Evolutionary conservation across 441 rosid species (phyloP).

Genomic region (Biscutella laevigata): DNA sequence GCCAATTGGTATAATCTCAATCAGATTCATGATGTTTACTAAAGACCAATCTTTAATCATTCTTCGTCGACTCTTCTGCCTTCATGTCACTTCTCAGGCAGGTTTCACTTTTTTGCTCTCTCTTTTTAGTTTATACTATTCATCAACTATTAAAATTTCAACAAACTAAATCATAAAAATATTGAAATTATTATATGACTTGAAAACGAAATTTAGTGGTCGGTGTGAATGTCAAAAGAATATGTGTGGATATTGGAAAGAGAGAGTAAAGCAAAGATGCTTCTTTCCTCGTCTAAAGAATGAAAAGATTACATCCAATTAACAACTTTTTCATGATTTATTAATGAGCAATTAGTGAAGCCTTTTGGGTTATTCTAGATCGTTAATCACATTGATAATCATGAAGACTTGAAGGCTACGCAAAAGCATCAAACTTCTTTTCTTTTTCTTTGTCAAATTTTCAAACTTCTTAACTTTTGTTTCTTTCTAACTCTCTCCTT

Average conservation of each 20-base stretch:
- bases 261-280: conserved; percentile 24
- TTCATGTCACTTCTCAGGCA: conserved; percentile 64
- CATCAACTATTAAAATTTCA: background rate
- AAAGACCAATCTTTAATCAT: conserved; percentile 34
- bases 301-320: conserved; percentile 17
- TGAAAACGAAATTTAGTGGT: conserved; percentile 8
- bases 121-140: background rate
- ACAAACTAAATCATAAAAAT: conserved; percentile 13
- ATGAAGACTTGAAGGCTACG: conserved; percentile 38
- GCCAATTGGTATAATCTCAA: conserved; percentile 62
- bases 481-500: too few species aligned
- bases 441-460: background rate
- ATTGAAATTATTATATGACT: background rate
- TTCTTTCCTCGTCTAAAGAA: conserved; percentile 14
- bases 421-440: conserved; percentile 20
- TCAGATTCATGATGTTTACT: conserved; percentile 49
- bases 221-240: conserved; percentile 16
- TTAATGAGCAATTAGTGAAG: conserved; percentile 16
- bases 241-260: conserved; percentile 8
- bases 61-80: conserved; percentile 39
- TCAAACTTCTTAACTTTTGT: background rate
- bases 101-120: conserved; percentile 18
- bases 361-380: conserved; percentile 21
- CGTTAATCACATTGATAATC: conserved; percentile 29
- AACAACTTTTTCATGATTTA: conserved; percentile 6